phyloP scores from a whole-genome alignment of 2,329 filamentous ascomycete genomes.

The Calonectria naviculata region DNA sequence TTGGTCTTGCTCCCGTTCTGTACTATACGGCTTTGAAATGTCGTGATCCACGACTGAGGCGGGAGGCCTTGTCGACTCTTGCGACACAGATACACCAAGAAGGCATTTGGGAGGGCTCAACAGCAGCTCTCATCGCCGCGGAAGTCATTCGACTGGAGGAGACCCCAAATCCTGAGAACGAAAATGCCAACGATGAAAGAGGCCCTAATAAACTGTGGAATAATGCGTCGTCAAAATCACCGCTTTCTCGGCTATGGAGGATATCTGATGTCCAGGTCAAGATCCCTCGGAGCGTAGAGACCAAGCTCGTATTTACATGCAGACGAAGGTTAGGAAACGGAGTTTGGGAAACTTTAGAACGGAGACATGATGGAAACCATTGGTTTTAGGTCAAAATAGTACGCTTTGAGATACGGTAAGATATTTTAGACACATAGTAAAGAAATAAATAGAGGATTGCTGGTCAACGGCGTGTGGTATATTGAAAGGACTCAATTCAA shows the following conservation, averaged over 20 bases:
- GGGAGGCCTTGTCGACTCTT: slow-evolving; percentile 2
- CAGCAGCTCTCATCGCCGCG: slow-evolving; percentile 6
- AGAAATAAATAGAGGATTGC: no score
- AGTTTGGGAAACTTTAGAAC: neutral
- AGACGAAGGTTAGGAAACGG: neutral
- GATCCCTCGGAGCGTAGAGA: neutral
- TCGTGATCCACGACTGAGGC: neutral
- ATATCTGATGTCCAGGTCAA: neutral
- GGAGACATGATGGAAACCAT: neutral
- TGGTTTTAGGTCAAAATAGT: neutral
- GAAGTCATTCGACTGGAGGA: slow-evolving; percentile 12
- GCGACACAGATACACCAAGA: slow-evolving; percentile 1
- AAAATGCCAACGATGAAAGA: neutral
- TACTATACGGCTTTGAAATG: slow-evolving; percentile 16
- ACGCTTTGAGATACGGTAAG: no score
- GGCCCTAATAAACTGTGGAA: neutral
- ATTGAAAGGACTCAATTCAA: no score
- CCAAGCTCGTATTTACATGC: neutral
- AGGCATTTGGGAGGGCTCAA: slow-evolving; percentile 12
- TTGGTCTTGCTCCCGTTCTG: neutral
- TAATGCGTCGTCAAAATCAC: neutral
- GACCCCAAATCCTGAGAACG: neutral
- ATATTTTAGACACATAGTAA: no score
- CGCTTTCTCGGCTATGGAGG: neutral
- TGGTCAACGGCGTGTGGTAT: no score